Conservation (phyloP, 106 monocot species). For the Cymbidium sinense region DNA sequence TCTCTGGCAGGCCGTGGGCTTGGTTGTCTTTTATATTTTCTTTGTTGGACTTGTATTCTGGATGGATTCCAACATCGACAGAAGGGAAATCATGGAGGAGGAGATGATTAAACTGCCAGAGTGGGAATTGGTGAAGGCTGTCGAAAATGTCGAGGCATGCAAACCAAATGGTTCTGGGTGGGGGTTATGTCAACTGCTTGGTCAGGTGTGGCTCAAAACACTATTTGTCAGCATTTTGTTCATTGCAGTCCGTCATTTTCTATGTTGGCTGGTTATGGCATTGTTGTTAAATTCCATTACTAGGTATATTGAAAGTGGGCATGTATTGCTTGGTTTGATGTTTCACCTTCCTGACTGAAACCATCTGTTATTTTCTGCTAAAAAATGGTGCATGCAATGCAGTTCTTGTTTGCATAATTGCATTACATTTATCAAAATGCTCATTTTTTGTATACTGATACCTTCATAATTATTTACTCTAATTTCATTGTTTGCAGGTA, state of each 20-base stretch:
- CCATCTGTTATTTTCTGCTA: not conserved
- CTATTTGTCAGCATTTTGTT: not conserved
- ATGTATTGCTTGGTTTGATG: not conserved
- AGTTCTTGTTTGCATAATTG: too few relatives aligned
- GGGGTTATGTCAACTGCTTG: constrained; percentile 11
- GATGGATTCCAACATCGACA: constrained; percentile 51
- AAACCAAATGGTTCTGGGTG: not conserved
- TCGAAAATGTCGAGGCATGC: not conserved
- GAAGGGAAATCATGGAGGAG: constrained; percentile 11
- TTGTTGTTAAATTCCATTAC: constrained; percentile 22
- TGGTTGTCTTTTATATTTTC: constrained; percentile 71
- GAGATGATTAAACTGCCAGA: constrained; percentile 16
- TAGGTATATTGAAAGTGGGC: not conserved
- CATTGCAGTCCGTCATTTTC: not conserved
- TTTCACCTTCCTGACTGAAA: not conserved
- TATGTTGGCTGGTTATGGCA: constrained; percentile 16
- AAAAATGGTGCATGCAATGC: not conserved
- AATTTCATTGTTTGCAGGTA: not conserved
- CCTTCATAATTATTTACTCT: not conserved
- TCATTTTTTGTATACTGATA: not conserved
- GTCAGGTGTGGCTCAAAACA: not conserved
- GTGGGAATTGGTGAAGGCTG: constrained; percentile 10
- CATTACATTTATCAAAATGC: not conserved
- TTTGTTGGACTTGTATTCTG: constrained; percentile 87
- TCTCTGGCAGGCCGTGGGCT: constrained; percentile 80